Evolutionary conservation across 2,329 filamentous ascomycete genomes (phyloP), one percentile per base, ranked within the genome.

Genomic region (Colletotrichum tanaceti): DNA sequence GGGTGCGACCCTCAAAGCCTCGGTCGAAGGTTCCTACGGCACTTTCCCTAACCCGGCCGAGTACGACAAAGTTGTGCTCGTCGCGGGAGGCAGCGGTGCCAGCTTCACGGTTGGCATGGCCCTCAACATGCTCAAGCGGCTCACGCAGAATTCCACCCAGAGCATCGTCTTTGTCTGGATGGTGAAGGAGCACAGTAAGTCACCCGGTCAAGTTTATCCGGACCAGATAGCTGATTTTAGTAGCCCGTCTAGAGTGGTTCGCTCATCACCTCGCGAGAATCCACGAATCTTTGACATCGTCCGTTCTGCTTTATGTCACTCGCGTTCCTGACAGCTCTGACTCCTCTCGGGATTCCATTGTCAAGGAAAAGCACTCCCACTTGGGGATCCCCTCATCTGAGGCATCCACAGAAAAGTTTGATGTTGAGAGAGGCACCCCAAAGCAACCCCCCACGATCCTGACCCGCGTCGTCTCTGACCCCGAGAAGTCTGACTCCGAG

Each of bases 21-120:
- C 85, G 0, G 77, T 86, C 1, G 85, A 88, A 63, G 85, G 86
- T 0, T 84, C 86, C 0, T 88, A 88, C 58, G 86, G 86, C 13
- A 82, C 82, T 1, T 77, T 84, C 24, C 85, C 85, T 0, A 80
- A 86, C 63, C 82, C 84, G 0, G 13, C 50, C 0, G 60, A 61
- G 9, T 75, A 75, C 22, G 71, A 76, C 20, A 74, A 71, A 28
- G 50, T 76, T 2, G 38, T 76, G 0, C 41, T 76, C 9, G 62
- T 76, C 22, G 71, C 73, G 2, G 74, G 74, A 3, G 89, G 88
- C 5, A 87, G 86, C 58, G 88, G 89, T 2, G 88, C 86, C 2
- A 89, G 84, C 38, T 90, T 90, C 74, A 80, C 81, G 6, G 77
- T 82, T 50, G 82, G 82, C 52, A 77, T 76, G 24, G 79, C 78